Evolutionary conservation across 2,329 filamentous ascomycete species (phyloP).

Genomic region (Dactylonectria macrodidyma): DNA sequence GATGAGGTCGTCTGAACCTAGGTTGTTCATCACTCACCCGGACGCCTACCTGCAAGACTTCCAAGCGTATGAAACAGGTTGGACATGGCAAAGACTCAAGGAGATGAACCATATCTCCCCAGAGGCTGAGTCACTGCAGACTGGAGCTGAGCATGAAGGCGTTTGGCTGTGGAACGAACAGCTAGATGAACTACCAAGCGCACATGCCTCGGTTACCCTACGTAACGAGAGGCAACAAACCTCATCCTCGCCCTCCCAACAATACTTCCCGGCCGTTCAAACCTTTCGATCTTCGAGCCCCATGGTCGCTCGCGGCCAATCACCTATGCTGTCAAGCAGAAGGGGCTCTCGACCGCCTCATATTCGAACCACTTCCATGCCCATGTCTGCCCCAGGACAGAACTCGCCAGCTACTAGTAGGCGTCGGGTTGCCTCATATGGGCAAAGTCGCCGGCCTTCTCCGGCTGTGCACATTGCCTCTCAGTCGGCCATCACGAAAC

Average conservation of each 20-base stretch:
- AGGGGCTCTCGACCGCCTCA: conserved; percentile 62
- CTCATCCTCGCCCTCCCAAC: conserved; percentile 60
- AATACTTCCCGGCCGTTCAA: conserved; percentile 42
- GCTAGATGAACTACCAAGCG: conserved; percentile 71
- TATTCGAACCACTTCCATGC: conserved; percentile 68
- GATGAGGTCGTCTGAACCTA: conserved; percentile 78
- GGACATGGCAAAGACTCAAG: conserved; percentile 80
- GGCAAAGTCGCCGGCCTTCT: conserved; percentile 52
- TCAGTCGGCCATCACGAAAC: conserved; percentile 57
- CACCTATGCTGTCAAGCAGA: conserved; percentile 57
- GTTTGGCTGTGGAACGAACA: conserved; percentile 76
- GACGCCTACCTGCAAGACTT: conserved; percentile 80
- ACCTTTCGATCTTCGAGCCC: conserved; percentile 51
- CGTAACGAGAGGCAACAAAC: conserved; percentile 58
- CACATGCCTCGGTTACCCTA: conserved; percentile 60
- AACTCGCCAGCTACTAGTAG: conserved; percentile 58
- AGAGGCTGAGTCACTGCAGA: conserved; percentile 54
- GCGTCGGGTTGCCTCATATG: conserved; percentile 63
- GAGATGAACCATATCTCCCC: conserved; percentile 72
- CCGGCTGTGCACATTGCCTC: conserved; percentile 47
- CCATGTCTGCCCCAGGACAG: conserved; percentile 56
- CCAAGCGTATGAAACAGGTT: conserved; percentile 67
- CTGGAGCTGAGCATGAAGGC: conserved; percentile 62
- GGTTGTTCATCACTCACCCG: conserved; percentile 83
- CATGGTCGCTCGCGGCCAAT: conserved; percentile 55